Evolutionary conservation across 139 green algal genomes (phyloP).

Genomic region (Auxenochlorella pyrenoidosa): DNA sequence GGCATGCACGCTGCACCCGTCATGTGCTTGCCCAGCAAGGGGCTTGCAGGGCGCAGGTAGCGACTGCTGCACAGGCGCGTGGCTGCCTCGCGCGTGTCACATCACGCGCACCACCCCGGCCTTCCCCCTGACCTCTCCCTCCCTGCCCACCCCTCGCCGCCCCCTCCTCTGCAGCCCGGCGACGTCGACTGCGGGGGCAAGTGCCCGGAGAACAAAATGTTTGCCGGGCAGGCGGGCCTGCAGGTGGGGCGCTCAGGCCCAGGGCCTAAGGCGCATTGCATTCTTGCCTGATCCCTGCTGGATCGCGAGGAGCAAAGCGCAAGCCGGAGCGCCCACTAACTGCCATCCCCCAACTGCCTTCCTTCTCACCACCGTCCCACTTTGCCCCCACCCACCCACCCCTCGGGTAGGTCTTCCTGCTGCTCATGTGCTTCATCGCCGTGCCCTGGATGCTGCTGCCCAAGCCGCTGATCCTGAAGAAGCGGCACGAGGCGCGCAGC

Average conservation of each 20-base stretch:
- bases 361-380: neutral
- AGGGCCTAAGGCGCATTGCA: too few relatives aligned
- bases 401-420: neutral
- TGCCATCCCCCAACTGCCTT: neutral
- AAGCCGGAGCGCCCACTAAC: too few relatives aligned
- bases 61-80: too few relatives aligned
- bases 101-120: too few relatives aligned
- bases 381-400: neutral
- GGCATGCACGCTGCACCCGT: too few relatives aligned
- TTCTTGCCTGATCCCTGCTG: too few relatives aligned
- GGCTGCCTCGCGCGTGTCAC: too few relatives aligned
- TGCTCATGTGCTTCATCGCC: neutral
- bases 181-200: slow-evolving; percentile 62
- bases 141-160: neutral
- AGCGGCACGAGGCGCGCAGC: slow-evolving; percentile 66
- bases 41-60: too few relatives aligned
- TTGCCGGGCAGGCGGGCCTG: slow-evolving; percentile 61
- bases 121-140: neutral
- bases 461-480: slow-evolving; percentile 96
- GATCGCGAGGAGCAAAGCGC: too few relatives aligned
- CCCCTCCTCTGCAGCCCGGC: slow-evolving; percentile 56
- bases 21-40: too few relatives aligned
- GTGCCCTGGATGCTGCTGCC: slow-evolving; percentile 91
- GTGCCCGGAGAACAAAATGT: slow-evolving; percentile 79
- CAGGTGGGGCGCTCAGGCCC: too few relatives aligned